phyloP scores from a whole-genome alignment of 1,284 basidiomycete species.

The Apiotrichum montevideense region DNA sequence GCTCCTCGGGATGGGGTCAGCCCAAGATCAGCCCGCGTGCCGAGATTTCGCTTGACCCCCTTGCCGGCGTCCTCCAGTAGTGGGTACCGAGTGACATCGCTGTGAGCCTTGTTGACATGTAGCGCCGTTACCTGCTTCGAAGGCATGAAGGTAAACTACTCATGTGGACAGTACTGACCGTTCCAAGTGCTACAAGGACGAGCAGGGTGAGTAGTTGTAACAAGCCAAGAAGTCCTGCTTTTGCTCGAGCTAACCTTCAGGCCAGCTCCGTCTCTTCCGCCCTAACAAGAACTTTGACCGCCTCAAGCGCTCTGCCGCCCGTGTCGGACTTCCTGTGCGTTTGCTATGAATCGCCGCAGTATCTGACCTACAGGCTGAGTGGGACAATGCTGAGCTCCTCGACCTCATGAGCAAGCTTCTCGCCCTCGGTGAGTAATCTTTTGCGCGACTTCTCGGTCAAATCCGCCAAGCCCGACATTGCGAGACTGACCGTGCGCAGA shows the following conservation, averaged over 20 bases:
- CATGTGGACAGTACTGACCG: neutral
- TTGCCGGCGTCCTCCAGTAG: conserved; percentile 42
- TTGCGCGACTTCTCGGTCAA: too few relatives aligned
- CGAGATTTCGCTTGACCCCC: conserved; percentile 37
- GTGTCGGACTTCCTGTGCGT: conserved; percentile 39
- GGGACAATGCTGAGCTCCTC: conserved; percentile 42
- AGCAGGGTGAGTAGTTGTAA: conserved; percentile 19
- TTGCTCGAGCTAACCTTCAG: conserved; percentile 12
- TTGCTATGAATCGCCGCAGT: neutral
- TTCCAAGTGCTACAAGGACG: conserved; percentile 40
- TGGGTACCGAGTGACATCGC: conserved; percentile 3
- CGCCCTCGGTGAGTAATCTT: conserved; percentile 27
- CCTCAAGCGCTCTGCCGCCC: conserved; percentile 38
- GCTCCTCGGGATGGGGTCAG: conserved; percentile 39
- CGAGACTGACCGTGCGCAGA: conserved; percentile 4
- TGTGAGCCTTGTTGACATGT: neutral
- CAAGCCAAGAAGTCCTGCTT: too few relatives aligned
- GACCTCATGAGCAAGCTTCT: conserved; percentile 38
- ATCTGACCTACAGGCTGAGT: conserved; percentile 24
- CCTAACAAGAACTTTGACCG: conserved; percentile 42
- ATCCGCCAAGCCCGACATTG: neutral
- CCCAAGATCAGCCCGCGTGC: conserved; percentile 34
- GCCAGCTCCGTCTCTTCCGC: conserved; percentile 39
- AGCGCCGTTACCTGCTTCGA: conserved; percentile 44
- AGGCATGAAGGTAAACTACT: conserved; percentile 43